phyloP scores from a whole-genome alignment of 2,329 filamentous ascomycete species.

The Orbilia quercus region DNA sequence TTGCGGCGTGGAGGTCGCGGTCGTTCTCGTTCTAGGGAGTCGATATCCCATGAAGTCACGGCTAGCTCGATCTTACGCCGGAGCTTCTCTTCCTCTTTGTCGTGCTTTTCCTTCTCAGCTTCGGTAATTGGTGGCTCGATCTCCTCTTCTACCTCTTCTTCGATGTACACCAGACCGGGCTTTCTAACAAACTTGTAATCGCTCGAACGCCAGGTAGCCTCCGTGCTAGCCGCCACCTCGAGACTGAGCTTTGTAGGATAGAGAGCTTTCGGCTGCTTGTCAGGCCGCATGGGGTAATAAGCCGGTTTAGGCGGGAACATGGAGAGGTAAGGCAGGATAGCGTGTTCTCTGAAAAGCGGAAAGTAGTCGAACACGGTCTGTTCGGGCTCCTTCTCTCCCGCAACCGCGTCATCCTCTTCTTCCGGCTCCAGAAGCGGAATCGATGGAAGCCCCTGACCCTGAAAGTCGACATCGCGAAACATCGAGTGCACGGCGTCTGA shows the following conservation, averaged over 20 bases:
- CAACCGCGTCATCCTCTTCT: too few relatives aligned
- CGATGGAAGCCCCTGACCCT: constrained; percentile 22
- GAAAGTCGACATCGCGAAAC: constrained; percentile 48
- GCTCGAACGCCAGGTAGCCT: constrained; percentile 70
- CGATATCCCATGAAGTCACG: constrained; percentile 65
- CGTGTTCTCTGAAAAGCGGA: constrained; percentile 80
- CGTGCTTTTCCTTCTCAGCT: constrained; percentile 65
- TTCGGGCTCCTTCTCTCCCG: constrained; percentile 10
- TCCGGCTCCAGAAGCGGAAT: constrained; percentile 23
- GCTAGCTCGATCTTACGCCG: constrained; percentile 84
- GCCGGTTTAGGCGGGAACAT: constrained; percentile 81
- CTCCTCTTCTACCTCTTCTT: constrained; percentile 64
- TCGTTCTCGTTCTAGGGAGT: constrained; percentile 20
- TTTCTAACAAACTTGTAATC: constrained; percentile 66
- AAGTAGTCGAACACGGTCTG: constrained; percentile 78
- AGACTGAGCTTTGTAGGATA: constrained; percentile 88
- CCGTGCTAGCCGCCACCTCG: constrained; percentile 85
- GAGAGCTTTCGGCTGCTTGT: constrained; percentile 82
- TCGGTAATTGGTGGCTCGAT: constrained; percentile 68
- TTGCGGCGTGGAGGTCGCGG: constrained; percentile 31
- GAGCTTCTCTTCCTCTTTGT: constrained; percentile 78
- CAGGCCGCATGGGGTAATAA: constrained; percentile 80
- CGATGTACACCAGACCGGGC: constrained; percentile 70
- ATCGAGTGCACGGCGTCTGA: constrained; percentile 38
- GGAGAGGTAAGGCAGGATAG: constrained; percentile 81